Base-by-base conservation (phyloP, 2,329 filamentous ascomycete species). In the Nemania sp. region DNA sequence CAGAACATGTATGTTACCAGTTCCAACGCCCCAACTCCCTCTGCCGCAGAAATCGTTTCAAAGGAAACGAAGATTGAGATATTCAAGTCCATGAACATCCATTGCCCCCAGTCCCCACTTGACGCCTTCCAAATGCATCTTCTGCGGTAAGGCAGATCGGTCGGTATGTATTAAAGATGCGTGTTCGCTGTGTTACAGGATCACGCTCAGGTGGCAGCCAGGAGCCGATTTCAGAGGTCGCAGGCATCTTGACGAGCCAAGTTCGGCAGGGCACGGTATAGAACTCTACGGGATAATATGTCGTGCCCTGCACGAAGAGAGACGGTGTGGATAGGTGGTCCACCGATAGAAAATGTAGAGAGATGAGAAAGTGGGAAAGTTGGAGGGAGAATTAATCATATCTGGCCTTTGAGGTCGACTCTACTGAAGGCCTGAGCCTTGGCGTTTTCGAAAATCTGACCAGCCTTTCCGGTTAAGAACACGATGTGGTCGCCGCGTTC, bases 331-430 rank as follows among this genome's bases (percentile, higher is more conserved):
- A 54, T 32, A 58, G 56, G 47, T 15, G 50, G 18, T 20, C 45
- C 49, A 45, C 18, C 56, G 58, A 60, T 18, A 43, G 64, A 55
- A 57, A 60, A 47, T 52, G 59, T 64, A 58, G 61, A 54, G 50
- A 59, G 53, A 60, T 54, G 48, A 64, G 60, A 65, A 63, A 65
- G 56, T 65, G 66, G 17, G 63, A 59, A 64, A 40, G 43, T 64
- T 56, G 57, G 48, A 67, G 62, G 67, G 35, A 51, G 35, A 11
- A 39, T 39, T 39, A 35, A 68, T 89, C 80, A 95, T 73, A 97
- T 96, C 79, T 98, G 94, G 72, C 94, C 93, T 80, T 98, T 97
- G 81, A 98, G 96, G 79, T 98, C 93, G 81, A 98, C 90, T 74
- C 88, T 89, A 72, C 87, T 85, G 77, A 97, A 96, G 50, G 94